Conservation (phyloP, 140 eudicot species). For the Stevia rebaudiana region DNA sequence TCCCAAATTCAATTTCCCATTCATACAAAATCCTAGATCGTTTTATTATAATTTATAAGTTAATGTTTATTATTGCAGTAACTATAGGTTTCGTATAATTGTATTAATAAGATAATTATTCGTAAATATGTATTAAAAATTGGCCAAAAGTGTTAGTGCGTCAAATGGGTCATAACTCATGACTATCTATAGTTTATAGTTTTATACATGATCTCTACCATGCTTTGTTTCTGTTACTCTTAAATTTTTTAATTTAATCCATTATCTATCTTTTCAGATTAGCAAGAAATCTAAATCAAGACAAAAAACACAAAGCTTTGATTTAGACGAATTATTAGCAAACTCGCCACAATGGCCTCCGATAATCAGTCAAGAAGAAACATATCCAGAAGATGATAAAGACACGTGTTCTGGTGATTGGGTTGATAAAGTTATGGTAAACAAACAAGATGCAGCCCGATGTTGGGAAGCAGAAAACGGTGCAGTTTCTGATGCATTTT, state of each 20-base stretch:
- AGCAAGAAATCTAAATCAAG: constrained; percentile 39
- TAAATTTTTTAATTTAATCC: neutral
- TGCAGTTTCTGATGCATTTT: constrained; percentile 41
- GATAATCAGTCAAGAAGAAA: constrained; percentile 50
- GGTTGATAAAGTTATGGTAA: constrained; percentile 98
- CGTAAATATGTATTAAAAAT: neutral
- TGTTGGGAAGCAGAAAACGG: constrained; percentile 64
- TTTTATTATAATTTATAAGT: neutral
- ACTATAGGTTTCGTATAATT: neutral
- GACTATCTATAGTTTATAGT: too few relatives aligned
- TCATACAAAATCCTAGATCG: neutral
- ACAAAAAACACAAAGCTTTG: constrained; percentile 72
- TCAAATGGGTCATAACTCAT: neutral
- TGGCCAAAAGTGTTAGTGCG: neutral
- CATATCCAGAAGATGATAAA: constrained; percentile 56
- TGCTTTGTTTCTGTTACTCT: constrained; percentile 10
- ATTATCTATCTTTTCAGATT: constrained; percentile 33
- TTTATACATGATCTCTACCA: constrained; percentile 3
- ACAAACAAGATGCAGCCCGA: constrained; percentile 70
- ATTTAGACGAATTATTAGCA: constrained; percentile 72
- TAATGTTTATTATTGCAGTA: neutral
- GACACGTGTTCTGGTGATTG: constrained; percentile 70
- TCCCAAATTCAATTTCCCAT: neutral
- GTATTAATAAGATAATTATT: neutral
- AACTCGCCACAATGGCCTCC: constrained; percentile 96